phyloP scores from a whole-genome alignment of 2,329 filamentous ascomycete genomes.

The Cordyceps cateniannulata region DNA sequence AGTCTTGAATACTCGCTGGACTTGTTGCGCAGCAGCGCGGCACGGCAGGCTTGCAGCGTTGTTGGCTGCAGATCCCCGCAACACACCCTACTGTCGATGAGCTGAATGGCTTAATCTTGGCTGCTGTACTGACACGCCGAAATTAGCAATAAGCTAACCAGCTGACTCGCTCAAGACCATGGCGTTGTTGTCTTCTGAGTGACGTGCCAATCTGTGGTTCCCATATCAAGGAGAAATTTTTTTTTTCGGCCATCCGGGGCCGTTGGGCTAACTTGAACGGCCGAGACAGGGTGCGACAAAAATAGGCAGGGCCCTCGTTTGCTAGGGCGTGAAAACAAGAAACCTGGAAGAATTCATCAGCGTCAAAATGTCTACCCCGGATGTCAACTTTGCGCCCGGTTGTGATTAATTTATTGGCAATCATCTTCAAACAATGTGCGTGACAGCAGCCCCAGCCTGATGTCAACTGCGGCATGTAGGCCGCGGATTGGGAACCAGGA shows the following conservation, averaged over 20 bases:
- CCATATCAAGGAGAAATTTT: background rate
- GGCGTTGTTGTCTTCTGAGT: background rate
- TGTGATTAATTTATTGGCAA: slow-evolving; percentile 7
- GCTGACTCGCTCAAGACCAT: background rate
- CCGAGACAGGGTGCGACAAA: background rate
- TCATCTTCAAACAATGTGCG: slow-evolving; percentile 8
- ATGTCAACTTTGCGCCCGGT: background rate
- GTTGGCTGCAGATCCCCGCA: background rate
- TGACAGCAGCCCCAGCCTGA: background rate
- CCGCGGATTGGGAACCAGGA: background rate
- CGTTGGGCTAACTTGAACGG: background rate
- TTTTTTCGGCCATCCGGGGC: background rate
- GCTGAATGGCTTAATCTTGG: slow-evolving; percentile 8
- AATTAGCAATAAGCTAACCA: background rate
- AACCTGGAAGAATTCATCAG: background rate
- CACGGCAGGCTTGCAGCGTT: background rate
- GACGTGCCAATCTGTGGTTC: background rate
- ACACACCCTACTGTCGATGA: background rate
- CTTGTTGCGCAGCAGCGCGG: background rate
- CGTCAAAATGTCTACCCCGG: background rate
- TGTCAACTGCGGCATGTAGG: background rate
- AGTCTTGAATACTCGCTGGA: background rate
- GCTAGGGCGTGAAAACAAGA: background rate
- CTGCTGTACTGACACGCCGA: background rate
- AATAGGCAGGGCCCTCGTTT: background rate